A percentile compares a stretch with the other conserved stretches of the same genome.
Conservation (phyloP, 139 green algal genomes). For the Coccomyxa sp. region DNA sequence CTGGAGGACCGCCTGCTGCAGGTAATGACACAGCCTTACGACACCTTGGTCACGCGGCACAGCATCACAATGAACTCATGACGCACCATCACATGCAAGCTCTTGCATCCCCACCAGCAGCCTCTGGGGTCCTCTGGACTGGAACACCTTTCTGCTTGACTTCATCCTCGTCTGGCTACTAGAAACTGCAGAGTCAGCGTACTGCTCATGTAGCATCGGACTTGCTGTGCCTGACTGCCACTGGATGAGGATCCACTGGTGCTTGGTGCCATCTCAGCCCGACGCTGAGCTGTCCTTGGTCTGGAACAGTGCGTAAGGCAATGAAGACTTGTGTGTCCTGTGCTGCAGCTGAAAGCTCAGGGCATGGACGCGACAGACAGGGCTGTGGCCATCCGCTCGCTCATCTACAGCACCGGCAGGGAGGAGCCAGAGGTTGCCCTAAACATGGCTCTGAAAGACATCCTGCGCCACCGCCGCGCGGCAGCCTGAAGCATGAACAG, state of each 20-base stretch:
- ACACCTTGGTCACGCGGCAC: no score
- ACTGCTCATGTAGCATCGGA: not conserved
- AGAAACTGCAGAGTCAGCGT: no score
- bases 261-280: not conserved
- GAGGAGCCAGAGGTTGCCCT: conserved; percentile 13
- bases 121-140: no score
- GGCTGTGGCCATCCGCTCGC: conserved; percentile 14
- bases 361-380: conserved; percentile 13
- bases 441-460: conserved; percentile 10
- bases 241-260: not conserved
- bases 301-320: not conserved
- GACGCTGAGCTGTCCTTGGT: not conserved
- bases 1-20: conserved; percentile 16
- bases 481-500: no score
- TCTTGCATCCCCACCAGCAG: no score
- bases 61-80: no score
- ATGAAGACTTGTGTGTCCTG: no score
- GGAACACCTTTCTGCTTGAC: no score
- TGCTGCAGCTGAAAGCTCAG: conserved; percentile 1
- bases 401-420: conserved; percentile 9
- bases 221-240: not conserved
- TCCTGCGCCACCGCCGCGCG: conserved; percentile 8
- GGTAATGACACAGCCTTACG: no score
- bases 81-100: no score
- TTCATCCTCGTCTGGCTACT: no score